Percentiles rank a stretch among this genome's conserved stretches.
These are phyloP conservation scores for Rhizopus sp. DNA, from an alignment of 371 early-diverging fungal species.

Conservation along the genomic window DNA sequence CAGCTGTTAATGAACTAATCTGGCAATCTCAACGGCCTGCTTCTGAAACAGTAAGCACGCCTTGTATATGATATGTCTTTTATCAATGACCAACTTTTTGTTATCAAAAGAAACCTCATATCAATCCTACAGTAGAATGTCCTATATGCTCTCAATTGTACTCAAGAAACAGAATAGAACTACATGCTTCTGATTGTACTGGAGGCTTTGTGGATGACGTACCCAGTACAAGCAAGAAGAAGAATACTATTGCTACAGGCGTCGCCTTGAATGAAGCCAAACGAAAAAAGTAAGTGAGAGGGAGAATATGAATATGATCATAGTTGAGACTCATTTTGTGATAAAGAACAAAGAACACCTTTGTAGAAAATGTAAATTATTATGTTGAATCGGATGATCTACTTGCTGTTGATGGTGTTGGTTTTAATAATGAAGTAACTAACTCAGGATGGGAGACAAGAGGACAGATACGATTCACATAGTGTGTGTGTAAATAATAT, in stretches of 20 bases:
- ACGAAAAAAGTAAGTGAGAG: constrained; percentile 7
- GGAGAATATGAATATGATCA: not conserved
- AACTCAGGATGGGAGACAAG: constrained; percentile 13
- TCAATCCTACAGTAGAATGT: not conserved
- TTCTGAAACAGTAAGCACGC: not conserved
- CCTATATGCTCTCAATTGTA: constrained; percentile 9
- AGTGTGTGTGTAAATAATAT: not conserved
- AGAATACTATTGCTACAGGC: constrained; percentile 12
- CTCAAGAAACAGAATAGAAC: constrained; percentile 1
- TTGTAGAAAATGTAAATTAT: constrained; percentile 13
- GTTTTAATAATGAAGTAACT: constrained; percentile 10
- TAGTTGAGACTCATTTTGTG: not conserved
- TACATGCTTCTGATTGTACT: constrained; percentile 11
- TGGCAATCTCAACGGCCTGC: not conserved
- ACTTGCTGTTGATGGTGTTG: constrained; percentile 13
- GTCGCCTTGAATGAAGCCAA: constrained; percentile 1
- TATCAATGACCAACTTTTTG: not conserved
- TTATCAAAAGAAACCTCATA: not conserved
- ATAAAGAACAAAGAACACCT: not conserved
- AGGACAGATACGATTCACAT: constrained; percentile 17
- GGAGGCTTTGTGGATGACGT: not conserved
- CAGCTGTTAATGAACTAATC: not conserved
- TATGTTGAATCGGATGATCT: constrained; percentile 15
- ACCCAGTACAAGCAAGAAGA: not conserved
- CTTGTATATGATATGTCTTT: not conserved